Conservation (phyloP, 352 stramenopile species). For the Phytophthora crassamura region DNA sequence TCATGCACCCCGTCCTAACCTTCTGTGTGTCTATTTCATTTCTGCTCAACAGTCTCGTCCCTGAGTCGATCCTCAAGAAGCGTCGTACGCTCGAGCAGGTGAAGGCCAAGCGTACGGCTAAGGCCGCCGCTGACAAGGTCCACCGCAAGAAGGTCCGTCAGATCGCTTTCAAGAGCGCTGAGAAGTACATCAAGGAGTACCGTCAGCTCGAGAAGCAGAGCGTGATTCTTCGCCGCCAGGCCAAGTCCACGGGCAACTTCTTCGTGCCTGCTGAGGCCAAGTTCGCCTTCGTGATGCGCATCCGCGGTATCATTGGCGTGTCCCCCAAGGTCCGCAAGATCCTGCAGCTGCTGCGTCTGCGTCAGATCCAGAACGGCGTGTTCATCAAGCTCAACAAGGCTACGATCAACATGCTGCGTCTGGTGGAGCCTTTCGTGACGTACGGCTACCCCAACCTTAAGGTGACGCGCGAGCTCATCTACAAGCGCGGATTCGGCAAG, state of each 20-base stretch:
- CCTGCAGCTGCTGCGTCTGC: slow-evolving; percentile 98
- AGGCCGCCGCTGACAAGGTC: slow-evolving; percentile 78
- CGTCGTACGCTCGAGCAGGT: slow-evolving; percentile 88
- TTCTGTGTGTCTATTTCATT: slow-evolving; percentile 26
- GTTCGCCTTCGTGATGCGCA: slow-evolving; percentile 98
- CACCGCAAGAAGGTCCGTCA: slow-evolving; percentile 90
- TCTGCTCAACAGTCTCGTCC: slow-evolving; percentile 72
- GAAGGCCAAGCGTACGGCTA: slow-evolving; percentile 85
- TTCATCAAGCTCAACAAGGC: slow-evolving; percentile 99
- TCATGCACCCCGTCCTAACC: slow-evolving; percentile 81
- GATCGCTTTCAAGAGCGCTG: slow-evolving; percentile 95
- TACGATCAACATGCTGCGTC: slow-evolving; percentile 99
- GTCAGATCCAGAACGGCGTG: slow-evolving; percentile 99
- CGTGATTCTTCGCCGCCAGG: slow-evolving; percentile 95
- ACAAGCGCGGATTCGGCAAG: slow-evolving; percentile 99
- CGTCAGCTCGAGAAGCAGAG: slow-evolving; percentile 93
- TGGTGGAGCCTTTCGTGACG: slow-evolving; percentile 98
- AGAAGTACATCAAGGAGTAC: slow-evolving; percentile 99
- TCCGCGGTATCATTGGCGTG: slow-evolving; percentile 98
- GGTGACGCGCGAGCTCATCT: slow-evolving; percentile 98
- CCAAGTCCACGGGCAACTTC: slow-evolving; percentile 96
- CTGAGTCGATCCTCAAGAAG: slow-evolving; percentile 93
- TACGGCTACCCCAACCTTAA: slow-evolving; percentile 99
- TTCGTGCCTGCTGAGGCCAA: slow-evolving; percentile 98
- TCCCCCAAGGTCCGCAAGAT: slow-evolving; percentile 97